A percentile compares a stretch with the other conserved stretches of the same genome.
phyloP scores from a whole-genome alignment of 2,329 filamentous ascomycete genomes.

The Nemania bipapillata region DNA sequence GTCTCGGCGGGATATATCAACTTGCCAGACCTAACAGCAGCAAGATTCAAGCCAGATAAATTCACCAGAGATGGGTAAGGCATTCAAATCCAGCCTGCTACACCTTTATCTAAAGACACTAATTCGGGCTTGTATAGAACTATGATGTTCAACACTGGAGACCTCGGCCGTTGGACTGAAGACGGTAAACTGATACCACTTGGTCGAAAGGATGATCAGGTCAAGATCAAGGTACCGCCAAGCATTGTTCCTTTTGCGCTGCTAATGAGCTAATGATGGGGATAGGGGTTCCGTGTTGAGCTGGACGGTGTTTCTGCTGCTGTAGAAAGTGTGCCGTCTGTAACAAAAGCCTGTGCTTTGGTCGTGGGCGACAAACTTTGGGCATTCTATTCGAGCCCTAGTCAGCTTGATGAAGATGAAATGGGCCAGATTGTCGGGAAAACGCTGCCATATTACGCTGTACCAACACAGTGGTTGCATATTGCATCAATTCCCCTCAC shows the following conservation, averaged over 20 bases:
- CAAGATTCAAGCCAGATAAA: conserved; percentile 62
- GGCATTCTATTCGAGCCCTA: conserved; percentile 60
- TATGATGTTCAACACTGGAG: conserved; percentile 70
- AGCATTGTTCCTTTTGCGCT: not conserved
- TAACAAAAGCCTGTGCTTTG: conserved; percentile 61
- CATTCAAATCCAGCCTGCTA: not conserved
- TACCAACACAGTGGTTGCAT: conserved; percentile 60
- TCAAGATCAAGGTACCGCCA: conserved; percentile 65
- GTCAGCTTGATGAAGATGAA: conserved; percentile 51
- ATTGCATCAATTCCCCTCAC: conserved; percentile 62
- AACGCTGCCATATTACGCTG: conserved; percentile 65
- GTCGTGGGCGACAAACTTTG: conserved; percentile 61
- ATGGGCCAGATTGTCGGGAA: conserved; percentile 56
- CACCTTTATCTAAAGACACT: conserved; percentile 5
- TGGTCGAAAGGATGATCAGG: conserved; percentile 69
- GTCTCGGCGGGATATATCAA: conserved; percentile 67
- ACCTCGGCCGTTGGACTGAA: conserved; percentile 65
- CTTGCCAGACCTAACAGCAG: conserved; percentile 61
- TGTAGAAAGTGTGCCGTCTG: conserved; percentile 58
- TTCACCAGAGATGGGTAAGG: conserved; percentile 64
- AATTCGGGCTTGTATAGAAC: conserved; percentile 47
- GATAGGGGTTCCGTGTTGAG: conserved; percentile 68
- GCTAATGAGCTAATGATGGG: conserved; percentile 18
- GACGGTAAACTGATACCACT: conserved; percentile 66
- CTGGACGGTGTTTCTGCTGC: conserved; percentile 67